Conservation (phyloP, 1,139 yeast species). For the Candida sp. region DNA sequence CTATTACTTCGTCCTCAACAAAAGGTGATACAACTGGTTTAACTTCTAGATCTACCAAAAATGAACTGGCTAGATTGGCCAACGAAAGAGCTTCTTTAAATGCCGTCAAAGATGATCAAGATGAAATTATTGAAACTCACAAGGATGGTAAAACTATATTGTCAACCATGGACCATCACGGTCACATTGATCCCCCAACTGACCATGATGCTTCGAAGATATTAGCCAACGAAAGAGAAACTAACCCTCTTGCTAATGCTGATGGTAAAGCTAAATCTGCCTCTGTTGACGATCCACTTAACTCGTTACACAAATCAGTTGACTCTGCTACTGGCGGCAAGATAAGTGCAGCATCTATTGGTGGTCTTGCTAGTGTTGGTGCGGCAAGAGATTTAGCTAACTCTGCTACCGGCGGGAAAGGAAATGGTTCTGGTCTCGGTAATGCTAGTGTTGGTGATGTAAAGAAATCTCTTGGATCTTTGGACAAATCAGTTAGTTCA, state of each 20-base stretch:
- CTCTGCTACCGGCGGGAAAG: too few relatives aligned
- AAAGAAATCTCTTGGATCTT: too few relatives aligned
- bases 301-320: too few relatives aligned
- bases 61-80: neutral
- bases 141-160: conserved; percentile 16
- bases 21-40: conserved; percentile 7
- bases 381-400: too few relatives aligned
- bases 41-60: conserved; percentile 16
- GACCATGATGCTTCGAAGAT: conserved; percentile 4
- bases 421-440: too few relatives aligned
- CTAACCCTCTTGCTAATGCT: conserved; percentile 6
- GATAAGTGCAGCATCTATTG: too few relatives aligned
- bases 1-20: conserved; percentile 4
- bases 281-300: too few relatives aligned
- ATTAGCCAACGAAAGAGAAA: conserved; percentile 5
- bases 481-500: too few relatives aligned
- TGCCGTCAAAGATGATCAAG: conserved; percentile 25
- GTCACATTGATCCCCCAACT: conserved; percentile 20
- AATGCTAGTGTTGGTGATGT: too few relatives aligned
- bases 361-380: too few relatives aligned
- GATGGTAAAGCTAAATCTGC: conserved; percentile 6
- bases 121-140: conserved; percentile 23
- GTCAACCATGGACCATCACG: conserved; percentile 38
- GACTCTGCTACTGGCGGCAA: too few relatives aligned
- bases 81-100: conserved; percentile 14